Base-by-base conservation (phyloP, 805 yeast species). In the Torulaspora microellipsoides region DNA sequence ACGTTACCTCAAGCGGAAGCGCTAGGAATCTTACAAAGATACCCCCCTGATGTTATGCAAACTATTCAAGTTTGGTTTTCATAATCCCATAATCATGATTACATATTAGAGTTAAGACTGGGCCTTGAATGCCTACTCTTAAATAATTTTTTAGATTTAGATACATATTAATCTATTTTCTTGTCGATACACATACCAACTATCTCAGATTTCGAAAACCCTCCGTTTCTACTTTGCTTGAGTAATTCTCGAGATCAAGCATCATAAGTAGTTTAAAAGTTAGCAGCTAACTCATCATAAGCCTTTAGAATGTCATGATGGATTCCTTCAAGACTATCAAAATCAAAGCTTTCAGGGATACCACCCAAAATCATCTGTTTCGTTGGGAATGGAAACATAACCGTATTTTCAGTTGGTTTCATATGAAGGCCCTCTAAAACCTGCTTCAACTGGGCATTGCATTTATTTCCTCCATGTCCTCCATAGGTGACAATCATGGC, bases 1-100 rank as follows among this genome's bases (percentile, higher is more conserved):
- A 69, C 77, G 5, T 54, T 87, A 28, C 88, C 95, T 2, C 86
- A 80, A 53, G 73, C 72, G 12, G 82, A 84, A 51, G 90, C 87
- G 3, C 66, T 85, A 71, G 68, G 70, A 7, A 57, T 88, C 40
- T 67, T 87, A 46, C 79, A 76, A 47, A 76, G 75, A 47, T 79
- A 84, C 52, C 80, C 85, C 38, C 68, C 77, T 3, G 84, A 79
- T 37, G 72, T 80, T 27, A 77, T 78, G 59, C 74, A 73, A 45
- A 78, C 80, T 2, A 73, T 80, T 36, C 80, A 80, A 58, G 73
- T 74, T 52, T 77, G 80, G 75, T 82, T 83, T 56, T 59, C 72
- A 15, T 70, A 43, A 51, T 12, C 8, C 25, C 25, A 20, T 20
- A 2, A 7, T 6, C 25, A 20, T 20, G 25, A 20, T 20, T 20